Percentiles rank a stretch among this genome's conserved stretches.
Evolutionary conservation across 139 green algal genomes (phyloP).

Genomic region (Chlorella sorokiniana): DNA sequence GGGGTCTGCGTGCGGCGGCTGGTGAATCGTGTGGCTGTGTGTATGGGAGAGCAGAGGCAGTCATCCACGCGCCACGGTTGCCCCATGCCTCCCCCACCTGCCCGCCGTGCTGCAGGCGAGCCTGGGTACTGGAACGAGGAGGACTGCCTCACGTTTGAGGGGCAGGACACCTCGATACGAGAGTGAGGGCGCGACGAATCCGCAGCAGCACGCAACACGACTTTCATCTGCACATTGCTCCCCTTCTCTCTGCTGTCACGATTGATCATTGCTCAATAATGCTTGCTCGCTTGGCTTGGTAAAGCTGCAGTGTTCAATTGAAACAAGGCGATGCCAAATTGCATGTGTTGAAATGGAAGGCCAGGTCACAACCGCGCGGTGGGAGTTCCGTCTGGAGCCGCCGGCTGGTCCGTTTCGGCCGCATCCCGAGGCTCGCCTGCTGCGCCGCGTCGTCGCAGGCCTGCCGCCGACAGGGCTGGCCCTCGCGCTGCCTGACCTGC

Average conservation of each 20-base stretch:
- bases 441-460: background rate
- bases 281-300: too few species aligned
- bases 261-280: too few species aligned
- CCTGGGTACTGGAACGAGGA: background rate
- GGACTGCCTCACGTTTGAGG: background rate
- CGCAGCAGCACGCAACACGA: background rate
- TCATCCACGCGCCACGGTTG: too few species aligned
- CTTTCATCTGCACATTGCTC: background rate
- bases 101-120: background rate
- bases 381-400: background rate
- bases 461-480: background rate
- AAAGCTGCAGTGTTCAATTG: too few species aligned
- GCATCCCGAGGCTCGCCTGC: background rate
- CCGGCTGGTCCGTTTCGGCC: background rate
- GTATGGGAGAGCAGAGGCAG: too few species aligned
- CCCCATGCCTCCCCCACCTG: background rate
- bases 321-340: background rate
- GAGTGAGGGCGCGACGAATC: too few species aligned
- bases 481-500: background rate
- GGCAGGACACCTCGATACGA: background rate
- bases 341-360: background rate
- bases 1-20: too few species aligned
- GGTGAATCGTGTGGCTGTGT: too few species aligned
- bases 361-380: background rate
- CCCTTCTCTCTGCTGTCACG: too few species aligned